phyloP scores from a whole-genome alignment of 163 green algal genomes.

The Trebouxiophyceae sp. region DNA sequence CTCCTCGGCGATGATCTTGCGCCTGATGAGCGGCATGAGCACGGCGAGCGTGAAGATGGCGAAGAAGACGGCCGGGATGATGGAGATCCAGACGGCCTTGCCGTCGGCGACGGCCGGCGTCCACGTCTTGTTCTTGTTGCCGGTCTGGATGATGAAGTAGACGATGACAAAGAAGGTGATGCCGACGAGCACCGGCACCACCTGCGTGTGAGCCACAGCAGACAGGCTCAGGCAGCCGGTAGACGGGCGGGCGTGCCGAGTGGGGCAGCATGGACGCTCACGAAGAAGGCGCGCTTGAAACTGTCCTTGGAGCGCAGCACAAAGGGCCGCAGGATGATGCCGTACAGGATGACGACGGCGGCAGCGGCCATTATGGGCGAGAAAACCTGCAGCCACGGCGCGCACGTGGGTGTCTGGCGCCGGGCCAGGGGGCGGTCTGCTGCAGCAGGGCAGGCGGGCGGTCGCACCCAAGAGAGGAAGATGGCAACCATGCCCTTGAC shows the following conservation, averaged over 20 bases:
- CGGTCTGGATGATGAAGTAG: conserved; percentile 23
- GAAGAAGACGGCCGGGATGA: background rate
- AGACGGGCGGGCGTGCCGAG: no score
- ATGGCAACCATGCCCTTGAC: conserved; percentile 38
- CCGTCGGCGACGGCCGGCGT: background rate
- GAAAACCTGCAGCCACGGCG: no score
- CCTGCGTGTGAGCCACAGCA: no score
- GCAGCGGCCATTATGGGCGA: no score
- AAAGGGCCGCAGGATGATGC: conserved; percentile 11
- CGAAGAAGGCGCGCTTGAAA: conserved; percentile 9
- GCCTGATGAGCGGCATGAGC: background rate
- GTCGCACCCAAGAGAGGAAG: conserved; percentile 42
- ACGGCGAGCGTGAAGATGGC: background rate
- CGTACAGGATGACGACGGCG: conserved; percentile 32
- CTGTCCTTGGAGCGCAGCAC: conserved; percentile 12
- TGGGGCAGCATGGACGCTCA: background rate
- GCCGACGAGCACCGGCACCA: conserved; percentile 13
- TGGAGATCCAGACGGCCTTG: background rate
- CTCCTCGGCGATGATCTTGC: background rate
- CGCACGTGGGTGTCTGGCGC: no score
- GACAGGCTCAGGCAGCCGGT: no score
- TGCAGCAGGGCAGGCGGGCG: conserved; percentile 12
- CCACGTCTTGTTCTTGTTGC: conserved; percentile 17
- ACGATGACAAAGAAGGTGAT: conserved; percentile 22
- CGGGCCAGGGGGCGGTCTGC: no score